Evolutionary conservation across 2,329 filamentous ascomycete species (phyloP).

Genomic region (Penicillium sp.): DNA sequence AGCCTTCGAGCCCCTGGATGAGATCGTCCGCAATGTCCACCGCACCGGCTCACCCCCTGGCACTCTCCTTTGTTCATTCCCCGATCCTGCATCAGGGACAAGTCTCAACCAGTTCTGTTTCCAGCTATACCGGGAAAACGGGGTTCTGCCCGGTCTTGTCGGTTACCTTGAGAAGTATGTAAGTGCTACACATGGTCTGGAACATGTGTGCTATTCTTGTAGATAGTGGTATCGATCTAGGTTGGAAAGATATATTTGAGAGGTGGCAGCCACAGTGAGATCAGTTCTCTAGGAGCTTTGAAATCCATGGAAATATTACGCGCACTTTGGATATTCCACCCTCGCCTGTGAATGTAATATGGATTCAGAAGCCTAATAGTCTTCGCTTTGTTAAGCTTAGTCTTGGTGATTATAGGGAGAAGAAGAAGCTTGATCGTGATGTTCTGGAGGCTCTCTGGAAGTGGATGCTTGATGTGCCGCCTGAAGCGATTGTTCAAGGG

Average conservation of each 20-base stretch:
- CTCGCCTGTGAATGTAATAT: neutral
- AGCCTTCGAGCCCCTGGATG: neutral
- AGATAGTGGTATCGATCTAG: neutral
- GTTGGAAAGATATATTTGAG: neutral
- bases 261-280: neutral
- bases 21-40: neutral
- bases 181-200: neutral
- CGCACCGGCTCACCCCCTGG: neutral
- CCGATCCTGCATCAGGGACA: neutral
- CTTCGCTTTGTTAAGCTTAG: neutral
- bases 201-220: constrained; percentile 1
- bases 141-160: neutral
- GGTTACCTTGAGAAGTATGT: neutral
- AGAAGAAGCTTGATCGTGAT: neutral
- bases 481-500: neutral
- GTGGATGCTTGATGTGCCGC: neutral
- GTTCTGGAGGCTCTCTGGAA: neutral
- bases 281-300: neutral
- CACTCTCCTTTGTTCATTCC: neutral
- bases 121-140: neutral
- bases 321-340: neutral
- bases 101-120: constrained; percentile 2
- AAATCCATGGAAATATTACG: neutral
- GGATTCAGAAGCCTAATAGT: neutral
- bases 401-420: neutral